Evolutionary conservation across 1,139 yeast genomes (phyloP), one percentile per base, ranked within the genome.

Genomic region (Yamadazyma blattariae): DNA sequence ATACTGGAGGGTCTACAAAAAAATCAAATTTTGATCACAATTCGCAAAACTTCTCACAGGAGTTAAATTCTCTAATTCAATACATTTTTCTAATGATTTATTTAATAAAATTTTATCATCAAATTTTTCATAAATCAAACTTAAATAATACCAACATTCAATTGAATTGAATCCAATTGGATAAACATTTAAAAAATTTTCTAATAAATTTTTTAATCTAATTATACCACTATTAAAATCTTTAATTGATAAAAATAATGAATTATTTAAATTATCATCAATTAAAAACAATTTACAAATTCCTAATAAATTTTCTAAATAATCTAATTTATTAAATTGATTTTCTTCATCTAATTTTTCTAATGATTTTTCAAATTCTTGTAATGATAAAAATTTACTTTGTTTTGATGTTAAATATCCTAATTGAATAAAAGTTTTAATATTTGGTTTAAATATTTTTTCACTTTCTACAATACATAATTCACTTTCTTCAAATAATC

Each of bases 391-490:
- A 41, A 67, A 61, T 52, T 70, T 58, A 30, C 67, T 49, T 22
- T 56, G 43, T 43, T 55, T 58, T 25, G 67, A 61, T 15, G 71
- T 66, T 41, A 77, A 64, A 39, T 73, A 57, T 10, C 90, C 83
- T 42, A 79, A 57, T 48, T 76, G 66, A 30, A 79, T 66, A 49
- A 64, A 75, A 7, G 85, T 75, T 45, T 74, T 67, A 39, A 71
- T 60, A 26, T 71, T 74, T n/a, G 77, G 76, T 25, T 70, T 70
- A 37, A 57, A 64, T 13, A 68, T 60, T 2, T 68, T 59, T 42
- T 77, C 85, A 1, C 95, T 88, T 54, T 88, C 96, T 7, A 72
- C 70, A 7, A 88, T 70, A 34, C 95, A 85, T 42, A 77, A 81
- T 47, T 79, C 82, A 9, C 90, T 79, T 40, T 87, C 95, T 7